These are phyloP conservation scores for Candida golubevii DNA, from an alignment of 805 yeast species.

Conservation along the genomic window DNA sequence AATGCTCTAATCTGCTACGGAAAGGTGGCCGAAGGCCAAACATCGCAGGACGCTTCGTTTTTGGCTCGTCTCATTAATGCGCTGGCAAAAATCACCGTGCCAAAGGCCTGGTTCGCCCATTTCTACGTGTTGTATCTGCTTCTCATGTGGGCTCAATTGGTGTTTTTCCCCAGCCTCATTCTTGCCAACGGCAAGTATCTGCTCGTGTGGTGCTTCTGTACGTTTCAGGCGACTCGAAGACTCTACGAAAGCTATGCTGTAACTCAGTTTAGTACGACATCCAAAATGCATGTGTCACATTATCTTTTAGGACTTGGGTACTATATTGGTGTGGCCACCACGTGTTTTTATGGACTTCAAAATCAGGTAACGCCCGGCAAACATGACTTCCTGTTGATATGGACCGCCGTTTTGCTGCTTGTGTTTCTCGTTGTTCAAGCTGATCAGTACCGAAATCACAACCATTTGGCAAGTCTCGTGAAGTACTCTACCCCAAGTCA, in stretches of 20 bases:
- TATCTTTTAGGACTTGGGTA: conserved; percentile 61
- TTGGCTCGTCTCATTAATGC: conserved; percentile 2
- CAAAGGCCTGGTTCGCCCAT: conserved; percentile 60
- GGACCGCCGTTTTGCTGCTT: not conserved
- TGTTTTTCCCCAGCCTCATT: conserved; percentile 10
- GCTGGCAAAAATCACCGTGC: conserved; percentile 40
- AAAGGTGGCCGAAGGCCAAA: conserved; percentile 8
- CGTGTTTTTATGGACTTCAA: conserved; percentile 14
- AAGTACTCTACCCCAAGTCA: conserved; percentile 56
- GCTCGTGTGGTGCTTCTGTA: conserved; percentile 21
- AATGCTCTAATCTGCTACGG: conserved; percentile 13
- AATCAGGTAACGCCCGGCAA: not conserved
- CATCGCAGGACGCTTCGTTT: not conserved
- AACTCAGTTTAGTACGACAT: conserved; percentile 40
- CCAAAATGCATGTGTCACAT: conserved; percentile 63
- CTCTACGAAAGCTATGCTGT: conserved; percentile 50
- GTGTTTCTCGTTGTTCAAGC: conserved; percentile 38
- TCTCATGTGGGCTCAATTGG: conserved; percentile 20
- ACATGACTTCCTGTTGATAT: not conserved
- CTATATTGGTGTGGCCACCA: conserved; percentile 47
- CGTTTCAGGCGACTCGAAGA: conserved; percentile 54
- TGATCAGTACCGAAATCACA: conserved; percentile 53
- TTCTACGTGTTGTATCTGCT: conserved; percentile 49
- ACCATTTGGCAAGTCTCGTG: conserved; percentile 41
- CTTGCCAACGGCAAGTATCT: conserved; percentile 13